These are phyloP conservation scores for Aspergillus kassunensis DNA, from an alignment of 495 filamentous ascomycete genomes.

Conservation along the genomic window DNA sequence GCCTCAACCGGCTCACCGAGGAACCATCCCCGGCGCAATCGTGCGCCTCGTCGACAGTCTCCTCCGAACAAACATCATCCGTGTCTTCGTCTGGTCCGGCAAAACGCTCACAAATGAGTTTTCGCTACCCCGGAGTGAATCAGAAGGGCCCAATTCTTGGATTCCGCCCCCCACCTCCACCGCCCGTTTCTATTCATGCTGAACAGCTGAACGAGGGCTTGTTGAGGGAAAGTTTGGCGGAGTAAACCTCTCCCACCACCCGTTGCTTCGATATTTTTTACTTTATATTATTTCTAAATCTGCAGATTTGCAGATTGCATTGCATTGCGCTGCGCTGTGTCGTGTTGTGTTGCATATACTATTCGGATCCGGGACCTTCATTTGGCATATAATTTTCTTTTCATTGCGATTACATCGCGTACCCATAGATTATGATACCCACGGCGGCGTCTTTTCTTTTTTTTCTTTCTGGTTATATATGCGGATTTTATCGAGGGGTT, in stretches of 20 bases:
- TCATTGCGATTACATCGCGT: neutral
- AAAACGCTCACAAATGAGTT: conserved; percentile 21
- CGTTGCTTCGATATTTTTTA: neutral
- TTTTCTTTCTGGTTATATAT: conserved; percentile 6
- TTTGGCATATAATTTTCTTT: neutral
- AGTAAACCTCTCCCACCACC: conserved; percentile 18
- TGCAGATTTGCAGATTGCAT: conserved; percentile 6
- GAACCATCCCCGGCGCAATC: conserved; percentile 12
- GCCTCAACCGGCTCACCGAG: conserved; percentile 16
- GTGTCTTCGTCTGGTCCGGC: conserved; percentile 1
- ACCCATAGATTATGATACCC: conserved; percentile 18
- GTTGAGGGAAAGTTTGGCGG: conserved; percentile 40
- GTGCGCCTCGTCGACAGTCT: conserved; percentile 9
- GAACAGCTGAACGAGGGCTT: conserved; percentile 35
- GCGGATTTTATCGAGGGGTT: neutral
- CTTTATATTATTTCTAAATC: neutral
- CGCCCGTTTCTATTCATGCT: conserved; percentile 31
- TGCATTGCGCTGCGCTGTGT: neutral
- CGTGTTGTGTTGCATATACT: conserved; percentile 2
- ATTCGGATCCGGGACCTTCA: neutral
- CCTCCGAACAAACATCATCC: neutral
- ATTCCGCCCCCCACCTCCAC: conserved; percentile 29
- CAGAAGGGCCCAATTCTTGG: conserved; percentile 47
- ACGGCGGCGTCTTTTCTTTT: conserved; percentile 7
- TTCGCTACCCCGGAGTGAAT: conserved; percentile 44